Conservation (phyloP, 345 rosid genomes). For the thale cress (Arabidopsis thaliana) region DNA sequence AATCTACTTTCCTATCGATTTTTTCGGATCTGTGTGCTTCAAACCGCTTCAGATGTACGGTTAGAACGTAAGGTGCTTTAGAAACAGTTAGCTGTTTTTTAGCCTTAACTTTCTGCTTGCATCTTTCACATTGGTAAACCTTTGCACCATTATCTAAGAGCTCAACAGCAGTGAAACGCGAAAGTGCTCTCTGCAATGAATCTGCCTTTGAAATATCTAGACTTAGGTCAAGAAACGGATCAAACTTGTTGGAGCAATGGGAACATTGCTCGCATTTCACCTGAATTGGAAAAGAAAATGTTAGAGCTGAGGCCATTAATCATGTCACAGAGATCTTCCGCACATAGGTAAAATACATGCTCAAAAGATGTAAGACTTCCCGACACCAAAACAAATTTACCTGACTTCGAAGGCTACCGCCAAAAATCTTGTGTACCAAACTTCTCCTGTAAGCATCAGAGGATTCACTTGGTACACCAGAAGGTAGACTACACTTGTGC, state of each 20-base stretch:
- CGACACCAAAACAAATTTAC: constrained; percentile 46
- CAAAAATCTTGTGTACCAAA: constrained; percentile 95
- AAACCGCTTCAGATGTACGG: constrained; percentile 90
- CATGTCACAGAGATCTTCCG: neutral
- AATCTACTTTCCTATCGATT: constrained; percentile 74
- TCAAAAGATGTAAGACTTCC: constrained; percentile 10
- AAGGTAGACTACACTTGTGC: constrained; percentile 97
- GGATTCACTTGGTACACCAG: constrained; percentile 90
- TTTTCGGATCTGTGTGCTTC: constrained; percentile 77
- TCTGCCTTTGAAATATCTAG: constrained; percentile 88
- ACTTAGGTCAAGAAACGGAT: constrained; percentile 91
- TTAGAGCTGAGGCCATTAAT: constrained; percentile 10
- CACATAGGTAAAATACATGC: neutral
- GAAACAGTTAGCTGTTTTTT: constrained; percentile 80
- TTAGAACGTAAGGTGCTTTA: constrained; percentile 86
- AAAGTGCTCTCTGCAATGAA: constrained; percentile 70
- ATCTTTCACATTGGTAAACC: constrained; percentile 84
- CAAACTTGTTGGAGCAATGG: constrained; percentile 81
- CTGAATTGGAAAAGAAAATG: constrained; percentile 42
- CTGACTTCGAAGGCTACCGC: constrained; percentile 93
- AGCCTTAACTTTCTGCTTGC: constrained; percentile 92
- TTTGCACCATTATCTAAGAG: constrained; percentile 85
- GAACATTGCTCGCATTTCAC: constrained; percentile 82
- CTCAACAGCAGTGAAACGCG: constrained; percentile 81
- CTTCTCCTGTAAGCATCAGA: constrained; percentile 89